phyloP scores from a whole-genome alignment of 2,329 filamentous ascomycete species.

The Fusarium sp. region DNA sequence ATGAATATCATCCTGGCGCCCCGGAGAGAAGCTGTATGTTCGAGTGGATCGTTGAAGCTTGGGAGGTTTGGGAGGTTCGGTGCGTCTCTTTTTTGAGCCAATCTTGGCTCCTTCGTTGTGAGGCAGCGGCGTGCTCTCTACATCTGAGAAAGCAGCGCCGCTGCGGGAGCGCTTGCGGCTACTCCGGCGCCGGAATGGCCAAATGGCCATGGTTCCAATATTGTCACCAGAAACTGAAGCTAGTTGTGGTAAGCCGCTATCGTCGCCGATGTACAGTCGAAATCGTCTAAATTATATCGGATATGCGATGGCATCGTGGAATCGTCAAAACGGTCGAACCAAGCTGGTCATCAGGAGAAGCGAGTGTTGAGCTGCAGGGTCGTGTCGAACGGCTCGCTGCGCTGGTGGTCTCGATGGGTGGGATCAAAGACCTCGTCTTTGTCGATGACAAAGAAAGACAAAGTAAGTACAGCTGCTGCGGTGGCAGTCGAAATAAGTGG shows the following conservation, averaged over 20 bases:
- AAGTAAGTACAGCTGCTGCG: constrained; percentile 28
- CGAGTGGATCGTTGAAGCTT: constrained; percentile 62
- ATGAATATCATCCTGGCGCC: constrained; percentile 65
- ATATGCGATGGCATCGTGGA: constrained; percentile 48
- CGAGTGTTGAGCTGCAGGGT: constrained; percentile 35
- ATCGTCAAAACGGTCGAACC: constrained; percentile 41
- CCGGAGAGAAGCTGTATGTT: constrained; percentile 72
- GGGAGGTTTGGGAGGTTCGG: constrained; percentile 60
- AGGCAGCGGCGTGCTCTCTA: constrained; percentile 57
- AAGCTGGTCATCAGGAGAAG: constrained; percentile 41
- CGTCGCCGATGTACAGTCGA: constrained; percentile 39
- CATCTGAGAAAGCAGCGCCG: constrained; percentile 65
- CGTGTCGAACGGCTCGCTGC: constrained; percentile 42
- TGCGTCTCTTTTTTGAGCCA: constrained; percentile 56
- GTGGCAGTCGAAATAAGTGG: constrained; percentile 36
- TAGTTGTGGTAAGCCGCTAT: constrained; percentile 40
- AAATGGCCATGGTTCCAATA: constrained; percentile 73
- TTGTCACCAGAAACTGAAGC: constrained; percentile 35
- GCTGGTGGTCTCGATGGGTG: constrained; percentile 32
- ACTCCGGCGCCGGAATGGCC: constrained; percentile 83
- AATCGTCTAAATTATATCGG: constrained; percentile 41
- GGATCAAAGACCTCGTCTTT: constrained; percentile 27
- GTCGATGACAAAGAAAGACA: constrained; percentile 25
- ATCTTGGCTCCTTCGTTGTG: constrained; percentile 49
- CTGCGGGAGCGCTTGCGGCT: constrained; percentile 69